Percentiles rank a stretch among this genome's conserved stretches.
phyloP scores from a whole-genome alignment of 164 flowering plant species.

The Magnolia changhungtana region DNA sequence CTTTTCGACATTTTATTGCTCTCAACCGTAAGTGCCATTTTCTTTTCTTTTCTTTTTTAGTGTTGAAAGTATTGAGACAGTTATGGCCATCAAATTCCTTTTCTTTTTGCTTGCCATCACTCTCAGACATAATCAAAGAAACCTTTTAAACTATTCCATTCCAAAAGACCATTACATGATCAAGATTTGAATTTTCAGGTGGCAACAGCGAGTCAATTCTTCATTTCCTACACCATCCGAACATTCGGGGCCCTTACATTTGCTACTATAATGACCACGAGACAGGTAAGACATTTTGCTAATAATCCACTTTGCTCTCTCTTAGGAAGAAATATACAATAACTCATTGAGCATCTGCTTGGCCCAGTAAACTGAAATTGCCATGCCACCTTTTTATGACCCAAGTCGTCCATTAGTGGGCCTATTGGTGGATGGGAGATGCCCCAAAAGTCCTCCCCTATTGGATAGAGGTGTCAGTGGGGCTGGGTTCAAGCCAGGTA shows the following conservation, averaged over 20 bases:
- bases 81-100: neutral
- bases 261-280: conserved; percentile 95
- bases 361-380: no score
- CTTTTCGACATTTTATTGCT: conserved; percentile 73
- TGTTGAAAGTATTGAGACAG: neutral
- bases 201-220: conserved; percentile 93
- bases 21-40: conserved; percentile 68
- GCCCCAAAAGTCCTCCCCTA: no score
- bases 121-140: no score
- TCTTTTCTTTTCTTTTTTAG: neutral
- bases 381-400: no score
- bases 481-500: no score
- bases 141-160: no score
- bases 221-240: conserved; percentile 92
- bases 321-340: no score
- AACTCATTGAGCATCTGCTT: no score
- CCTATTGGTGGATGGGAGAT: no score
- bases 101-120: neutral
- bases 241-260: conserved; percentile 96
- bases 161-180: neutral
- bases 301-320: neutral
- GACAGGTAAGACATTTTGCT: conserved; percentile 56
- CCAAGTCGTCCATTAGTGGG: no score
- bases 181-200: conserved; percentile 48
- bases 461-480: no score